A percentile compares a stretch with the other conserved stretches of the same genome.
Conservation (phyloP, 345 rosid genomes). For the Hevea brasiliensis region DNA sequence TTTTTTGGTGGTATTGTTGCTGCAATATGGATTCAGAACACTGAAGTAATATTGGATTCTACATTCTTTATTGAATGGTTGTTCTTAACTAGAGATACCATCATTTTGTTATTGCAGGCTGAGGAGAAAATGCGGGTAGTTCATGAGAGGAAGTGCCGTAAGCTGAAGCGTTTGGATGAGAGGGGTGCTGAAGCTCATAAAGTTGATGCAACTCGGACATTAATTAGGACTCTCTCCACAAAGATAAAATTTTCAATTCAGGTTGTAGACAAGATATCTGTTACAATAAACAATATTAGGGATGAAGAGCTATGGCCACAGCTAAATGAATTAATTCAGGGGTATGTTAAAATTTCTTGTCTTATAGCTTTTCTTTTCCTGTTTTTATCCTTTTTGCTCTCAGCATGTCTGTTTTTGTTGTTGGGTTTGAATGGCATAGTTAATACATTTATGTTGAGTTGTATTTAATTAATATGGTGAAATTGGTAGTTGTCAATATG, state of each 20-base stretch:
- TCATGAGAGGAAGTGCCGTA: constrained; percentile 71
- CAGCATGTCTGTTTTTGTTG: neutral
- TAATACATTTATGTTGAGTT: neutral
- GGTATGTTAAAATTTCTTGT: constrained; percentile 45
- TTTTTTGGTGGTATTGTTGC: constrained; percentile 13
- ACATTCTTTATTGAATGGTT: neutral
- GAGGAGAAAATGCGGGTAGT: constrained; percentile 84
- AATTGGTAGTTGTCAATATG: neutral
- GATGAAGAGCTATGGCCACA: constrained; percentile 99
- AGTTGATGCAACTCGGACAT: constrained; percentile 50
- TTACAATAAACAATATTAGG: constrained; percentile 80
- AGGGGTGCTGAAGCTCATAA: constrained; percentile 80
- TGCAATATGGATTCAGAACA: neutral
- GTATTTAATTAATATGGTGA: neutral
- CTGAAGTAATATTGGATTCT: neutral
- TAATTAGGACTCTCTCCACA: constrained; percentile 66
- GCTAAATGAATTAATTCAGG: constrained; percentile 75
- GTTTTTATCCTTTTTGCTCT: neutral
- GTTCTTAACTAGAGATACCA: constrained; percentile 3
- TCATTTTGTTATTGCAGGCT: constrained; percentile 44
- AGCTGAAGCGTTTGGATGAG: constrained; percentile 72
- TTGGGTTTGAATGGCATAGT: neutral
- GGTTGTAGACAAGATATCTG: constrained; percentile 80
- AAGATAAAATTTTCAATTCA: constrained; percentile 88
- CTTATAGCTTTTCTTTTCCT: constrained; percentile 1